Percentiles rank a stretch among this genome's conserved stretches.
Conservation (phyloP, 345 rosid genomes). For the Euphorbia tirucalli region DNA sequence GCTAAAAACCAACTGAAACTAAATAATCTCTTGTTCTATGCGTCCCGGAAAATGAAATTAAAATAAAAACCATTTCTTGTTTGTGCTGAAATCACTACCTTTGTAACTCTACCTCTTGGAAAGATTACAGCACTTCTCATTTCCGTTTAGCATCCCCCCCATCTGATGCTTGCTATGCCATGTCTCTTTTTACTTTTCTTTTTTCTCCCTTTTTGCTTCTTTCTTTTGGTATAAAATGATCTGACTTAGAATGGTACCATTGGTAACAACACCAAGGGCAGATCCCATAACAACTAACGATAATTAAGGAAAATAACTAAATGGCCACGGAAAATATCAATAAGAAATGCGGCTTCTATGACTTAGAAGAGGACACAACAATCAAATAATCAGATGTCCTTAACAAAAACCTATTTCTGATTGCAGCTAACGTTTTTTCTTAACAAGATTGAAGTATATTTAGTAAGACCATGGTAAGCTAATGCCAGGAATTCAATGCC, state of each 20-base stretch:
- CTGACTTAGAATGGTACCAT: constrained; percentile 44
- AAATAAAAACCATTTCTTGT: background rate
- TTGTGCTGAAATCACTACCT: background rate
- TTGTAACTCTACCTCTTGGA: background rate
- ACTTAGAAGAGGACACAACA: background rate
- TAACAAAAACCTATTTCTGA: background rate
- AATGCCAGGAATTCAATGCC: constrained; percentile 1
- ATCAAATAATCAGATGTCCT: background rate
- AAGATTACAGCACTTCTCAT: background rate
- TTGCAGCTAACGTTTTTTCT: background rate
- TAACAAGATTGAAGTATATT: background rate
- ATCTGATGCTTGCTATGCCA: background rate
- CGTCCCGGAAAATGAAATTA: background rate
- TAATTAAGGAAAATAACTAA: constrained; percentile 35
- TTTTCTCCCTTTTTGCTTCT: constrained; percentile 31
- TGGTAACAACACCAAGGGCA: constrained; percentile 27
- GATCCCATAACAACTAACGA: constrained; percentile 55
- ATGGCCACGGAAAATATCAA: background rate
- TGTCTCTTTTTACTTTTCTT: constrained; percentile 24
- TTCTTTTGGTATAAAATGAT: constrained; percentile 33
- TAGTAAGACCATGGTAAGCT: background rate
- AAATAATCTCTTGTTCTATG: background rate
- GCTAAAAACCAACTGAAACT: too few relatives aligned
- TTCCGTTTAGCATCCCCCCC: background rate
- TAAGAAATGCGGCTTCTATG: background rate